Conservation (phyloP, 1,139 yeast genomes). For the Sugiyamaella xylanicola region DNA sequence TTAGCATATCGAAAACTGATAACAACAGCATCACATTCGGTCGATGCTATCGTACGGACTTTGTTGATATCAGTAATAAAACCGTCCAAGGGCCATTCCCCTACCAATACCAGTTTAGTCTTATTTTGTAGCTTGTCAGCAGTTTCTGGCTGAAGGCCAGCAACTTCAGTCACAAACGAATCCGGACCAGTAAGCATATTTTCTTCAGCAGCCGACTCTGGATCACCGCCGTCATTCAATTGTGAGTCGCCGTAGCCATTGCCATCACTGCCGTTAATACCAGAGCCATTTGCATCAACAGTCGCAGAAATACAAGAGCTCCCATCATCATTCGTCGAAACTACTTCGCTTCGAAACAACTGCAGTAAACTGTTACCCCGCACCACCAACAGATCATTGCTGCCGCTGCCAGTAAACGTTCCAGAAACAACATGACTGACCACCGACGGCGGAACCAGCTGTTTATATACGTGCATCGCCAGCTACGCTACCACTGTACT, state of each 20-base stretch:
- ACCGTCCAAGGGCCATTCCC: constrained; percentile 75
- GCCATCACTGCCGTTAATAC: constrained; percentile 9
- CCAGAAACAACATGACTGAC: constrained; percentile 67
- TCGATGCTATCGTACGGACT: constrained; percentile 55
- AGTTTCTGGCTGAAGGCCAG: constrained; percentile 30
- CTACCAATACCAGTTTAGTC: constrained; percentile 54
- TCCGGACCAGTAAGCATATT: constrained; percentile 29
- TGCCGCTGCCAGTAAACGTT: constrained; percentile 55
- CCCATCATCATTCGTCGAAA: constrained; percentile 10
- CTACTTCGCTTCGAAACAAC: constrained; percentile 50
- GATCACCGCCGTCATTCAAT: constrained; percentile 24
- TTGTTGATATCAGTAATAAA: constrained; percentile 60
- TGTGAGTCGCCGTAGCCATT: constrained; percentile 28
- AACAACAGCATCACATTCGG: constrained; percentile 59
- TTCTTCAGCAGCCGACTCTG: constrained; percentile 19
- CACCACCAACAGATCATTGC: constrained; percentile 64
- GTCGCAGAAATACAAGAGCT: constrained; percentile 10
- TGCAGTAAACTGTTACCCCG: constrained; percentile 70
- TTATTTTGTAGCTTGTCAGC: constrained; percentile 30
- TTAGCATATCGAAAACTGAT: constrained; percentile 78
- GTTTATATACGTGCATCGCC: constrained; percentile 79
- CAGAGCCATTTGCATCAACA: constrained; percentile 3
- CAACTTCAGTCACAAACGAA: constrained; percentile 35
- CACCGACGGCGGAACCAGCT: constrained; percentile 76
- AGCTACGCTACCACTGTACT: not conserved